Base-by-base conservation (phyloP, 352 stramenopile species). In the Labyrinthula sp. region DNA sequence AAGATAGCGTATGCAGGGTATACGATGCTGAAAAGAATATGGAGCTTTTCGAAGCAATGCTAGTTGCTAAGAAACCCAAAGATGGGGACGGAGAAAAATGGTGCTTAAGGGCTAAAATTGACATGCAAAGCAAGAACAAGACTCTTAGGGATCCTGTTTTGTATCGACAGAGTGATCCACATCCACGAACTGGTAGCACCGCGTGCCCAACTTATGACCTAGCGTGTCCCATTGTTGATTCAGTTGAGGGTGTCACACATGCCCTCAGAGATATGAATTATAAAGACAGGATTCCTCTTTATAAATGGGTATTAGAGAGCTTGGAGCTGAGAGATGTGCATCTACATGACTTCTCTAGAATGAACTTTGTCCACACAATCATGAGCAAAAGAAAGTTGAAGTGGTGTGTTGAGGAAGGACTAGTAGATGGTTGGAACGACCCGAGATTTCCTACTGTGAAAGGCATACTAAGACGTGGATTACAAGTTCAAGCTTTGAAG, bases 121-220 rank as follows among this genome's bases (percentile, higher is more conserved):
- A 93, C 61, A 90, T 91, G 60, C 43, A 40, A 6, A 54, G 21
- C 22, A 23, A 33, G 18, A 60, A 60, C 49, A 61, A 61, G 55
- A 12, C 27, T 3, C 26, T 55, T 14, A 68, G 72, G 9, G 75
- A 86, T 47, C 75, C 75, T 0, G 75, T 86, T 3, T 79, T 84
- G 48, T 86, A 75, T 67, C 75, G 75, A 52, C 82, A 84, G 56
- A 37, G 68, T 50, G 20, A 40, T 20, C 71, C 73, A 33, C 76
- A 87, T 66, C 69, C 79, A 58, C 76, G 76, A 45, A 84, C 73
- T 17, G 87, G 88, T 24, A 92, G 75, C 49, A 94, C 76, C 49
- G 89, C 88, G 23, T 99, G 98, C 61, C 91, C 91, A 27, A 98
- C 88, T 8, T 99, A 99, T 63, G 91, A 99, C 63, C 69, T 98